These are phyloP conservation scores for Tolypocladium tropicale DNA, from an alignment of 2,329 filamentous ascomycete species.

Conservation along the genomic window DNA sequence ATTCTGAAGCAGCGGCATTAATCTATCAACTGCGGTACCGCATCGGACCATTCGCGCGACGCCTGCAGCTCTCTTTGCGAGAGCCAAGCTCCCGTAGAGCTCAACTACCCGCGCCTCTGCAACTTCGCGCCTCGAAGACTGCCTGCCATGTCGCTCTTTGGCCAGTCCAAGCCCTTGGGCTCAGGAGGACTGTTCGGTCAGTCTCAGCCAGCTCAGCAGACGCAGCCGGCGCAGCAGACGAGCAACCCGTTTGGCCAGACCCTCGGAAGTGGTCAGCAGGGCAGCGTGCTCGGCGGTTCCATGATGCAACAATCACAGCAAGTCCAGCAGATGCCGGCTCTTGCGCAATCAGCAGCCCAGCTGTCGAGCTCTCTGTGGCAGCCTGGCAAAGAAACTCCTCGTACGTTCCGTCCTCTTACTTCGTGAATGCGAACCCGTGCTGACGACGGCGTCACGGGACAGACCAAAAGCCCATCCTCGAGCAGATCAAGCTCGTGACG, in stretches of 20 bases:
- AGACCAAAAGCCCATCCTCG: constrained; percentile 60
- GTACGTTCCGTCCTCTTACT: constrained; percentile 21
- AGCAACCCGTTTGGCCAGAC: constrained; percentile 20
- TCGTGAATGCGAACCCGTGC: neutral
- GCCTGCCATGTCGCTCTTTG: constrained; percentile 27
- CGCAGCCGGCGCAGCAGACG: constrained; percentile 15
- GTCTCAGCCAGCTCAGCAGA: constrained; percentile 22
- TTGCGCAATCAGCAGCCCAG: constrained; percentile 35
- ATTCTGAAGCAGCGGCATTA: neutral
- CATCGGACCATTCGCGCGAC: neutral
- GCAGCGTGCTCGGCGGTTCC: constrained; percentile 16
- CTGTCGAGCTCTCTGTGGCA: constrained; percentile 43
- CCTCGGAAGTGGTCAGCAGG: constrained; percentile 25
- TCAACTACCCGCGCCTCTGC: neutral
- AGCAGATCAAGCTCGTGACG: constrained; percentile 61
- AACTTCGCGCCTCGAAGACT: neutral
- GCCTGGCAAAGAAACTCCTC: constrained; percentile 37
- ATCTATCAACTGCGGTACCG: neutral
- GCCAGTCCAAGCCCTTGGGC: constrained; percentile 24
- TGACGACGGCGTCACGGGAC: constrained; percentile 1
- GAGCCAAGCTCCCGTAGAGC: constrained; percentile 3
- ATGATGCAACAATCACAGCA: constrained; percentile 27
- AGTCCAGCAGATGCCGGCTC: constrained; percentile 28
- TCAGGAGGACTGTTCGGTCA: constrained; percentile 26
- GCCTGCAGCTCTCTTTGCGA: neutral